Base-by-base conservation (phyloP, 1,284 basidiomycete species). In the Pascua guehoae region DNA sequence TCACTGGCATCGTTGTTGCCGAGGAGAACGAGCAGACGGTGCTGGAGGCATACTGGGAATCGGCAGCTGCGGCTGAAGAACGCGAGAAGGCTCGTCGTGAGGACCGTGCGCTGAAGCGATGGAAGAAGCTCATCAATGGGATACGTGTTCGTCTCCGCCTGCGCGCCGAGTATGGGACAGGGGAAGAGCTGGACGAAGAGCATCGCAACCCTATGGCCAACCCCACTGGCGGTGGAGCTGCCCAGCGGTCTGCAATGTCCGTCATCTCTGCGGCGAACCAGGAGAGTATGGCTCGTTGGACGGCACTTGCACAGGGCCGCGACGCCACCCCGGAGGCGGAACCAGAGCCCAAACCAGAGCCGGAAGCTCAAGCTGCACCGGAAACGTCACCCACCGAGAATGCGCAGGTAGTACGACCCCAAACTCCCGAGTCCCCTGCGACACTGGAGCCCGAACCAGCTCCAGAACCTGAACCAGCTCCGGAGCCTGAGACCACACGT, bases 1-100 rank as follows among this genome's bases (percentile, higher is more conserved):
- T 96, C 48, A 85, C 86, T 38, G 95, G 95, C 17, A 83, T 98
- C 15, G 92, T 98, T 15, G 82, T 94, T 15, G 89, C 94, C 10
- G 80, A 81, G 48, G 90, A 93, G 74, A 85, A 91, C 65, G 88
- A 91, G 71, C 79, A 82, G 5, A 72, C 81, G 5, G 73, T 96
- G n/a, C 77, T 91, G 42, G 89, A 94, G 86, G 91, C 91, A 2
- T 96, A 88, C 65, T 87, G 85, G 83, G 87, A 88, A 75, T 84
- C 87, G 11, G 87, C 91, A 65, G 85, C 86, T 59, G 82, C 85
- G 38, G 88, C 86, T 2, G 86, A 88, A 61, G 84, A 90, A 73
- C 89, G 86, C 68, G 88, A 88, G 56, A 82, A 83, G 40, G 81
- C 79, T 2, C 94, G 92, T 75, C 83, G 82, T 57, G 84, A 89